A percentile compares a stretch with the other conserved stretches of the same genome.
Evolutionary conservation across 768 basidiomycete genomes (phyloP).

Genomic region (Termitomyces sp.): DNA sequence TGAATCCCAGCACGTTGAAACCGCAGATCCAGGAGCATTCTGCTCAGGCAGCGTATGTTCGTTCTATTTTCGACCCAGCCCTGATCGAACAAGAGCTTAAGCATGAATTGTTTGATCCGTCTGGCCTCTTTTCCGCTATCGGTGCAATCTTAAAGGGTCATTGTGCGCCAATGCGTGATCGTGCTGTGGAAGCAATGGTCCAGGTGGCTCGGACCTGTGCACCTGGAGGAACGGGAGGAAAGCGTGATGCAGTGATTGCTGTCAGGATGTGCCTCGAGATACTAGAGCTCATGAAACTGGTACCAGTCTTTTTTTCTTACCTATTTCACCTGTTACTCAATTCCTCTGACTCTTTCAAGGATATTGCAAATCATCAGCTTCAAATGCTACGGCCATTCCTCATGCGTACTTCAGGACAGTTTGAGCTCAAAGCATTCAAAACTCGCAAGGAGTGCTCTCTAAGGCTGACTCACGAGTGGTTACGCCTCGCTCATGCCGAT

Average conservation of each 20-base stretch:
- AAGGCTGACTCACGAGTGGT: conserved; percentile 59
- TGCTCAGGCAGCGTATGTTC: conserved; percentile 61
- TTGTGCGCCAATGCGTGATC: conserved; percentile 91
- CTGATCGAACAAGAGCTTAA: conserved; percentile 80
- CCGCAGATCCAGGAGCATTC: conserved; percentile 57
- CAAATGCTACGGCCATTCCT: conserved; percentile 91
- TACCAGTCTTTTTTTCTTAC: conserved; percentile 28
- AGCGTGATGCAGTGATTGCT: conserved; percentile 63
- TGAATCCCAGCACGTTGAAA: conserved; percentile 52
- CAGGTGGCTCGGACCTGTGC: conserved; percentile 55
- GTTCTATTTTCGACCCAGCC: conserved; percentile 73
- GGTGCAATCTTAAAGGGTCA: conserved; percentile 82
- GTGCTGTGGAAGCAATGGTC: conserved; percentile 79
- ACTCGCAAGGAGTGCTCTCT: conserved; percentile 47
- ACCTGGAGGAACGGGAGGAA: conserved; percentile 47
- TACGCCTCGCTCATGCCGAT: conserved; percentile 45
- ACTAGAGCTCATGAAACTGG: conserved; percentile 93
- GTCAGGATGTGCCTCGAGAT: conserved; percentile 85
- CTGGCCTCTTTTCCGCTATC: conserved; percentile 71
- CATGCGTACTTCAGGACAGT: conserved; percentile 69
- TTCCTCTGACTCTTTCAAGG: conserved; percentile 39
- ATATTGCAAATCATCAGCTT: conserved; percentile 95
- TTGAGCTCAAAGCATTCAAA: conserved; percentile 76
- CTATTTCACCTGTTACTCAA: conserved; percentile 12
- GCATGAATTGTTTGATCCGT: conserved; percentile 72